phyloP scores from a whole-genome alignment of 805 yeast species.

The Cyberlindnera nakhonratchasimensis region DNA sequence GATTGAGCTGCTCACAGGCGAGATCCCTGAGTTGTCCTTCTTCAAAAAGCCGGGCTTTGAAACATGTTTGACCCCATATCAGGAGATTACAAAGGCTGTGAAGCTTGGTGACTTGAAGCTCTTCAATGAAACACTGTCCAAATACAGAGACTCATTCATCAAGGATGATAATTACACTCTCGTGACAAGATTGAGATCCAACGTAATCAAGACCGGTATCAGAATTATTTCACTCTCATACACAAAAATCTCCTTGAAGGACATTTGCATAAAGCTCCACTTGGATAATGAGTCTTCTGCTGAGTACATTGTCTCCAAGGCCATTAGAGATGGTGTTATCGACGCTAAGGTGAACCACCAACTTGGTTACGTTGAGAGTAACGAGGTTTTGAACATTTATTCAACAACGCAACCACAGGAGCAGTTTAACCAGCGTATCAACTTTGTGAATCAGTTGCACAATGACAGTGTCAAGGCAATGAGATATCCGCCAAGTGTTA shows the following conservation, averaged over 20 bases:
- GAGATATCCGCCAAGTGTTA: slow-evolving; percentile 68
- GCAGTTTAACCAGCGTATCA: slow-evolving; percentile 89
- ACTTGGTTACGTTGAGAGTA: slow-evolving; percentile 85
- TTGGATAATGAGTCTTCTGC: slow-evolving; percentile 94
- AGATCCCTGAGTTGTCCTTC: slow-evolving; percentile 83
- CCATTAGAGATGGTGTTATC: slow-evolving; percentile 95
- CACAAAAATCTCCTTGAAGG: slow-evolving; percentile 85
- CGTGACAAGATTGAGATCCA: slow-evolving; percentile 87
- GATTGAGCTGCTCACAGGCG: slow-evolving; percentile 93
- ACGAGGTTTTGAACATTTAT: slow-evolving; percentile 81
- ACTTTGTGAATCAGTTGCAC: slow-evolving; percentile 84
- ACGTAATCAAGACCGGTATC: slow-evolving; percentile 96
- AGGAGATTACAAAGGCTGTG: slow-evolving; percentile 86
- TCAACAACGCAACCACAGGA: slow-evolving; percentile 83
- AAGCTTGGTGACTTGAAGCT: slow-evolving; percentile 83
- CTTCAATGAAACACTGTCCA: slow-evolving; percentile 66
- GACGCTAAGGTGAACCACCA: slow-evolving; percentile 93
- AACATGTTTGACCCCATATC: slow-evolving; percentile 71
- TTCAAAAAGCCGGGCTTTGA: slow-evolving; percentile 65
- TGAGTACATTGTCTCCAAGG: slow-evolving; percentile 94
- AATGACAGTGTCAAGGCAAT: slow-evolving; percentile 91
- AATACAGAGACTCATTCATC: slow-evolving; percentile 58
- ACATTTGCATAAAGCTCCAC: slow-evolving; percentile 87
- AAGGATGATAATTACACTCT: slow-evolving; percentile 80
- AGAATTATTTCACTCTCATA: slow-evolving; percentile 89